Conservation (phyloP, 2,329 filamentous ascomycete genomes). For the Didymella pomorum region DNA sequence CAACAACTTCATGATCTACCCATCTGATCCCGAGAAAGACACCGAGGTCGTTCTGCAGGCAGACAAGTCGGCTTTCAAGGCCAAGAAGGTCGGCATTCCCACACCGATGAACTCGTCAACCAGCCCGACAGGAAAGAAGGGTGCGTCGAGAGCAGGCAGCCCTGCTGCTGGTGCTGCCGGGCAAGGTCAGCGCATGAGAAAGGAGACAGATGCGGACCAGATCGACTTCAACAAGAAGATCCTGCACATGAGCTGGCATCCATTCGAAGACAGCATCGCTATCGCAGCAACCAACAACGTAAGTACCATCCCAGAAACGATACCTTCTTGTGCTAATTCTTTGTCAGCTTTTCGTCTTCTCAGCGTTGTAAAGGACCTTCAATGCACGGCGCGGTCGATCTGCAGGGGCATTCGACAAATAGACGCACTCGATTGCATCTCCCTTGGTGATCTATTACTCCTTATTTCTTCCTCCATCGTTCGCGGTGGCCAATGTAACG, state of each 20-base stretch:
- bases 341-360: constrained; percentile 64
- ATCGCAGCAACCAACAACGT: constrained; percentile 99
- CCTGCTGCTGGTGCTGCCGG: constrained; percentile 75
- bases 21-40: constrained; percentile 93
- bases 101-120: constrained; percentile 90
- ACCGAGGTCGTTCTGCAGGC: constrained; percentile 97
- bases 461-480: constrained; percentile 39
- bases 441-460: constrained; percentile 42
- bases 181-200: constrained; percentile 93
- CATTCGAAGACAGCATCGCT: constrained; percentile 98
- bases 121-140: constrained; percentile 84
- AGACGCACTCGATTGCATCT: constrained; percentile 39
- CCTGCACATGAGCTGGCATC: constrained; percentile 99
- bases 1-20: constrained; percentile 99
- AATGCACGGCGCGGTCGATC: constrained; percentile 34
- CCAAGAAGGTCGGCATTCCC: constrained; percentile 98
- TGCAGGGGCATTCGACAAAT: constrained; percentile 37
- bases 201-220: constrained; percentile 98
- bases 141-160: constrained; percentile 84
- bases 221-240: constrained; percentile 99
- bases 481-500: constrained; percentile 35
- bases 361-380: constrained; percentile 57
- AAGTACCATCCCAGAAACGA: constrained; percentile 56
- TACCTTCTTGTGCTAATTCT: constrained; percentile 17
- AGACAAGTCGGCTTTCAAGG: constrained; percentile 99